Percentiles rank a stretch among this genome's conserved stretches.
Evolutionary conservation across 2,329 filamentous ascomycete species (phyloP).

Genomic region (Fusarium kyushuense): DNA sequence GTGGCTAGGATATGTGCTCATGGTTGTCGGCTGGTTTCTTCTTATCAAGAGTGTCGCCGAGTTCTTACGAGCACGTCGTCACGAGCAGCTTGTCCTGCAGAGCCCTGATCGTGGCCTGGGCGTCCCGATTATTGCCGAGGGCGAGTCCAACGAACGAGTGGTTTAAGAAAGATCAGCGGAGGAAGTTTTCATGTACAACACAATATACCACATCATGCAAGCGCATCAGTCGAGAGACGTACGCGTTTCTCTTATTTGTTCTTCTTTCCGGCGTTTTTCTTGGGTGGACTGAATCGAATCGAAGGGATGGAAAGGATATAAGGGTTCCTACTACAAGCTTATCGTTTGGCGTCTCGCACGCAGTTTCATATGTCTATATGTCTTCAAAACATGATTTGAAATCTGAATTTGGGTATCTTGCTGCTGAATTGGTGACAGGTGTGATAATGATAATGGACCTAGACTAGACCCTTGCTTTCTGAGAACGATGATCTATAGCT

Average conservation of each 20-base stretch:
- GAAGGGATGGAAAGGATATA: conserved; percentile 25
- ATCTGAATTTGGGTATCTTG: neutral
- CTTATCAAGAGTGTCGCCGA: conserved; percentile 94
- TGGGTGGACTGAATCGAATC: conserved; percentile 19
- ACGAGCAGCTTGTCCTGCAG: conserved; percentile 92
- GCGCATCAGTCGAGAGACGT: conserved; percentile 35
- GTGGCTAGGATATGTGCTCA: conserved; percentile 91
- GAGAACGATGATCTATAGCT: neutral
- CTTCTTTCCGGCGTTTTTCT: conserved; percentile 38
- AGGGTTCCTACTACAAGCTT: conserved; percentile 39
- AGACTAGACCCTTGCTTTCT: neutral
- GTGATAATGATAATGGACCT: neutral
- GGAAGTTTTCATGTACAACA: conserved; percentile 36
- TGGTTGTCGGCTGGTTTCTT: conserved; percentile 99
- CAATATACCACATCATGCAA: conserved; percentile 23
- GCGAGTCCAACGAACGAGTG: conserved; percentile 81
- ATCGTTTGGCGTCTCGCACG: conserved; percentile 43
- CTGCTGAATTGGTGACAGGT: neutral
- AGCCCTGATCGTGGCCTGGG: conserved; percentile 90
- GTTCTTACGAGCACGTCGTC: conserved; percentile 86
- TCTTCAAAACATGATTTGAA: conserved; percentile 28
- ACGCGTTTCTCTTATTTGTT: conserved; percentile 26
- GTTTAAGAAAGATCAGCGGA: conserved; percentile 62
- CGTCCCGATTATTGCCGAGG: conserved; percentile 87
- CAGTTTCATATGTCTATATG: conserved; percentile 42